Evolutionary conservation across 1,284 basidiomycete genomes (phyloP).

Genomic region (Trametes pubescens): DNA sequence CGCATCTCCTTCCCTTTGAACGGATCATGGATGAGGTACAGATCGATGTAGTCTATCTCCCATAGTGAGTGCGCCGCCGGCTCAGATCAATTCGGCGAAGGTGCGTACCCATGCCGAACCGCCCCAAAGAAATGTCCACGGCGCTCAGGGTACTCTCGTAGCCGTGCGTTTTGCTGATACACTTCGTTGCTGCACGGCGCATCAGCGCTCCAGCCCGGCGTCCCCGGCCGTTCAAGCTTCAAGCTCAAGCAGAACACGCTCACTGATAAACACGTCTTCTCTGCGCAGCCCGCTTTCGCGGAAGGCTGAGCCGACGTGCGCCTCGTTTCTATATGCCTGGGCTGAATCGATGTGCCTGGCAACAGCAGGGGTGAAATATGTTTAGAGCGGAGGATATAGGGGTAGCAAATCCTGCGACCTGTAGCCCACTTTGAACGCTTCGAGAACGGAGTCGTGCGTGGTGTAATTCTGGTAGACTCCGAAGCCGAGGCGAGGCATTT

Average conservation of each 20-base stretch:
- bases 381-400: background rate
- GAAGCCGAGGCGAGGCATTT: constrained; percentile 80
- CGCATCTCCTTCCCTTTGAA: constrained; percentile 52
- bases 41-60: constrained; percentile 58
- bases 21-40: constrained; percentile 69
- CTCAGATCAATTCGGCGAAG: background rate
- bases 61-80: background rate
- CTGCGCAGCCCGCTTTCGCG: constrained; percentile 58
- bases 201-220: background rate
- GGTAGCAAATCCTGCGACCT: constrained; percentile 33
- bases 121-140: constrained; percentile 37
- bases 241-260: constrained; percentile 32
- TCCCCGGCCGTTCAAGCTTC: too few relatives aligned
- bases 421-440: constrained; percentile 79
- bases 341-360: constrained; percentile 74
- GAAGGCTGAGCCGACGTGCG: constrained; percentile 66
- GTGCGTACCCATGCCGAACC: constrained; percentile 35
- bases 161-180: constrained; percentile 39
- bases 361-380: too few relatives aligned
- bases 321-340: constrained; percentile 80
- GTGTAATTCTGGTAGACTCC: constrained; percentile 82
- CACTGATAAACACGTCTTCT: constrained; percentile 78
- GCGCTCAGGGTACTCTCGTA: constrained; percentile 39
- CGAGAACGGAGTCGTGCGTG: constrained; percentile 63
- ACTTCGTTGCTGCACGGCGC: constrained; percentile 35